A percentile compares a stretch with the other conserved stretches of the same genome.
Evolutionary conservation across 2,329 filamentous ascomycete species (phyloP).

Genomic region (Fusarium sp.): DNA sequence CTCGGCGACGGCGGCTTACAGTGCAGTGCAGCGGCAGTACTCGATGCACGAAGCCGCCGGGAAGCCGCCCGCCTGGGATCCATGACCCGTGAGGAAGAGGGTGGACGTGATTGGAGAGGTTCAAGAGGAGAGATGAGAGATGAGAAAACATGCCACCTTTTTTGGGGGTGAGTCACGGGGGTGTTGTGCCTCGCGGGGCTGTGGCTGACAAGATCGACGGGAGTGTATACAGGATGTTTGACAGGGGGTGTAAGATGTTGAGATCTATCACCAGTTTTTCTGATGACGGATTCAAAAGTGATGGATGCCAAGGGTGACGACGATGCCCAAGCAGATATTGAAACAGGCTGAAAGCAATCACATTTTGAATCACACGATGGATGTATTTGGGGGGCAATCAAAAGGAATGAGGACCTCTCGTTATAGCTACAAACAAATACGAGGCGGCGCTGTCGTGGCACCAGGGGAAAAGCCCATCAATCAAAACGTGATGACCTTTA

Average conservation of each 20-base stretch:
- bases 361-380: conserved; percentile 26
- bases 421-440: conserved; percentile 34
- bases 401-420: conserved; percentile 25
- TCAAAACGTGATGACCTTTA: conserved; percentile 26
- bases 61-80: conserved; percentile 27
- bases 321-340: neutral
- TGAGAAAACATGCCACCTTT: conserved; percentile 34
- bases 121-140: neutral
- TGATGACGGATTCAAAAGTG: conserved; percentile 2
- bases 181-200: conserved; percentile 33
- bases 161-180: conserved; percentile 38
- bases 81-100: conserved; percentile 11
- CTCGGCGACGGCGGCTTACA: neutral
- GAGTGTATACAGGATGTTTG: conserved; percentile 17
- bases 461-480: conserved; percentile 18
- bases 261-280: conserved; percentile 40
- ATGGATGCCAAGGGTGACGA: neutral
- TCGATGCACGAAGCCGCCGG: conserved; percentile 37
- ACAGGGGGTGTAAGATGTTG: conserved; percentile 14
- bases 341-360: conserved; percentile 6
- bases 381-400: conserved; percentile 5
- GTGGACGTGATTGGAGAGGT: conserved; percentile 30
- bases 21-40: neutral
- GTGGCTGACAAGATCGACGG: conserved; percentile 36
- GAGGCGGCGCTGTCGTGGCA: conserved; percentile 41